phyloP scores from a whole-genome alignment of 345 rosid species.

The Salix koriyanagi region DNA sequence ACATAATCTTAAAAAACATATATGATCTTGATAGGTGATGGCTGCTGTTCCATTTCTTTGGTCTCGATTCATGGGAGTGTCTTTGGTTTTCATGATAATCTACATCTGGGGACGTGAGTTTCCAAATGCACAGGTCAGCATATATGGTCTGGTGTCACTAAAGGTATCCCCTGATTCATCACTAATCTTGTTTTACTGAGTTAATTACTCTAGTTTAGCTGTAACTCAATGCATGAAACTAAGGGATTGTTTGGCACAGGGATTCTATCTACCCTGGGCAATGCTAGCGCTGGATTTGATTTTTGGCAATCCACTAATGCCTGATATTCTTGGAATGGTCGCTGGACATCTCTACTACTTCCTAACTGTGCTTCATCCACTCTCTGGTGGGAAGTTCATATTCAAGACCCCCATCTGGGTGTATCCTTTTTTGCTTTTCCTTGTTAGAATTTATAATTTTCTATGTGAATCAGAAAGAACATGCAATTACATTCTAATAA shows the following conservation, averaged over 20 bases:
- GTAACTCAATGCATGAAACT: not conserved
- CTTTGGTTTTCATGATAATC: conserved; percentile 57
- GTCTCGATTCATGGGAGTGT: conserved; percentile 48
- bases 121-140: conserved; percentile 48
- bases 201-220: not conserved
- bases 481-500: no score
- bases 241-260: conserved; percentile 25
- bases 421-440: conserved; percentile 42
- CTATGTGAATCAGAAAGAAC: no score
- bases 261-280: conserved; percentile 69
- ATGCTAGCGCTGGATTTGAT: conserved; percentile 55
- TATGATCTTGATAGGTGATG: conserved; percentile 31
- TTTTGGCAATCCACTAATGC: conserved; percentile 47
- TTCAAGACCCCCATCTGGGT: conserved; percentile 62
- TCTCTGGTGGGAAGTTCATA: conserved; percentile 45
- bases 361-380: conserved; percentile 65
- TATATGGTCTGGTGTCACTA: conserved; percentile 51
- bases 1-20: not conserved
- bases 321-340: conserved; percentile 58
- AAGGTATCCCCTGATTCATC: conserved; percentile 30
- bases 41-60: conserved; percentile 38
- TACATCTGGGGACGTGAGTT: conserved; percentile 58
- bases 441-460: not conserved
- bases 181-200: not conserved
- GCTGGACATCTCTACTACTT: conserved; percentile 61